Conservation (phyloP, 768 basidiomycete genomes). For the Lactarius sanguifluus region DNA sequence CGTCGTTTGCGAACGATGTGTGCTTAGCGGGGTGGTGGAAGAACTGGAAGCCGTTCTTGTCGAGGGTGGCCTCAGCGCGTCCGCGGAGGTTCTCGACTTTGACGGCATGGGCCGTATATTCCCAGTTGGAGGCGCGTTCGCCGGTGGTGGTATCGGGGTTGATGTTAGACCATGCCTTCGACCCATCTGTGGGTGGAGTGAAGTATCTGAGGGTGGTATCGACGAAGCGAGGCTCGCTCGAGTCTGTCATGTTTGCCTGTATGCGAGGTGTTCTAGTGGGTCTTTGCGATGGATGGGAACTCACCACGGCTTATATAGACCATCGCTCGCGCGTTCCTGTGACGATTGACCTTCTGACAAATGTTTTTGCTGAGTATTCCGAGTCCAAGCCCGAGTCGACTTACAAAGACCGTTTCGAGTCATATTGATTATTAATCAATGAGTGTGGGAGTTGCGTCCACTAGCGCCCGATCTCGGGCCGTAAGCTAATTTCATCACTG, state of each 20-base stretch:
- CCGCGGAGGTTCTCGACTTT: conserved; percentile 56
- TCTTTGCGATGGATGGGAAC: neutral
- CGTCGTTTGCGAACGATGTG: conserved; percentile 49
- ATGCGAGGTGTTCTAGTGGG: neutral
- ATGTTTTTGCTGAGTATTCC: no score
- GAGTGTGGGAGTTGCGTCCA: no score
- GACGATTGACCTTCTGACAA: neutral
- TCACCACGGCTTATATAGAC: neutral
- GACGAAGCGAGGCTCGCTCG: conserved; percentile 21
- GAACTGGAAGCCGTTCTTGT: conserved; percentile 54
- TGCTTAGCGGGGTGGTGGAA: conserved; percentile 43
- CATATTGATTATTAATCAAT: no score
- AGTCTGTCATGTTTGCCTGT: conserved; percentile 6
- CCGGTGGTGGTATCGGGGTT: conserved; percentile 34
- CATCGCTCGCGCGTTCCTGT: neutral
- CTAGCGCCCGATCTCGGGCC: no score
- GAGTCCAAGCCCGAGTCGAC: no score
- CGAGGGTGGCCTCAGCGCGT: conserved; percentile 45
- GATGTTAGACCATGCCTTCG: conserved; percentile 33
- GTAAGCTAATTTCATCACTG: no score
- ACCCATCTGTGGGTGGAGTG: conserved; percentile 34
- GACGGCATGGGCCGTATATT: conserved; percentile 35
- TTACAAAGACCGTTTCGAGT: no score
- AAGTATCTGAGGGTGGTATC: conserved; percentile 30
- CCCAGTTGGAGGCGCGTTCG: conserved; percentile 41